A percentile compares a stretch with the other conserved stretches of the same genome.
These are phyloP conservation scores for Verticillium alfalfae DNA, from an alignment of 2,329 filamentous ascomycete species.

Conservation along the genomic window DNA sequence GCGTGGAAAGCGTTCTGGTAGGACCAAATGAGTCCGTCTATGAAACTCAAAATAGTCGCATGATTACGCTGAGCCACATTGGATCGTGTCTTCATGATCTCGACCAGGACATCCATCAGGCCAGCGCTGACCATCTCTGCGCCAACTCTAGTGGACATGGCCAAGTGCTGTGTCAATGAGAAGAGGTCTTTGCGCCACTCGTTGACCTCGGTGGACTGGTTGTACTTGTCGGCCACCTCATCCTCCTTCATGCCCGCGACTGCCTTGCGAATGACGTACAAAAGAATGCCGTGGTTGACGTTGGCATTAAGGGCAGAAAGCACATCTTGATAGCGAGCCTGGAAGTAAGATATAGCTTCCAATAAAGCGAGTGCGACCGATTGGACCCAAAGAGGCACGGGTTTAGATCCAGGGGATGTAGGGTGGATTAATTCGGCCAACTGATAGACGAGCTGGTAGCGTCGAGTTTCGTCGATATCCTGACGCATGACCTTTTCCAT, in stretches of 20 bases:
- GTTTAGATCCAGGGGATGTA: slow-evolving; percentile 60
- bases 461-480: slow-evolving; percentile 83
- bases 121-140: slow-evolving; percentile 84
- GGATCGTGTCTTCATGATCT: slow-evolving; percentile 80
- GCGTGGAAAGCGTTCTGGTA: slow-evolving; percentile 80
- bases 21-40: slow-evolving; percentile 82
- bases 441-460: slow-evolving; percentile 86
- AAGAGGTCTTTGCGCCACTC: slow-evolving; percentile 90
- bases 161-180: slow-evolving; percentile 77
- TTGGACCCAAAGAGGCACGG: slow-evolving; percentile 72
- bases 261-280: slow-evolving; percentile 88
- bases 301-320: slow-evolving; percentile 89
- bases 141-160: slow-evolving; percentile 67
- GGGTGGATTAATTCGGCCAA: slow-evolving; percentile 88
- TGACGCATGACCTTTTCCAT: slow-evolving; percentile 79
- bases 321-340: slow-evolving; percentile 72
- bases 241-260: slow-evolving; percentile 71
- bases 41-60: slow-evolving; percentile 76
- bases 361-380: slow-evolving; percentile 75
- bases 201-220: slow-evolving; percentile 63
- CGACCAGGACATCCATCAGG: slow-evolving; percentile 82
- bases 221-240: slow-evolving; percentile 44
- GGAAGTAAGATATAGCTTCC: slow-evolving; percentile 79
- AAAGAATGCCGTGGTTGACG: slow-evolving; percentile 90
- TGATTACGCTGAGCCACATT: slow-evolving; percentile 77